Base-by-base conservation (phyloP, 2,329 filamentous ascomycete genomes). In the Rutstroemia sp. region DNA sequence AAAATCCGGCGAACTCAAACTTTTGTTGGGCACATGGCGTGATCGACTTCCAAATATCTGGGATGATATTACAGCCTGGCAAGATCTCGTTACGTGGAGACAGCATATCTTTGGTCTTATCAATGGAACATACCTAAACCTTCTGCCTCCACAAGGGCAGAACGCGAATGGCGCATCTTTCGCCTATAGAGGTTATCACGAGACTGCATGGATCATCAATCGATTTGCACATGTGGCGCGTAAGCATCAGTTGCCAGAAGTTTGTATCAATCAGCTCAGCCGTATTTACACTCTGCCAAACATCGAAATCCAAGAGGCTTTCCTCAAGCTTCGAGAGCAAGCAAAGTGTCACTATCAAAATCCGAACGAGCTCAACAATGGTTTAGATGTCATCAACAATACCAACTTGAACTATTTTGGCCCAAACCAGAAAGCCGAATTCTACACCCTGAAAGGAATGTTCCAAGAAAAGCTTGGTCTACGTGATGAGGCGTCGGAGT, bases 161-260 rank as follows among this genome's bases (percentile, higher is more conserved):
- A 94, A 90, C 64, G 83, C 91, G 1, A 89, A 88, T 55, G 91
- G 90, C 57, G 92, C 92, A 48, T 96, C 92, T 0, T 97, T 94
- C 71, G 94, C 94, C 0, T 99, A 99, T 70, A 84, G 94, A 46
- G 94, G 94, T 25, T 99, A 96, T 69, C 94, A 99, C 67, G 94
- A 99, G 74, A 99, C 94, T 12, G 94, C 94, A 2, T 99, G 94
- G 94, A 99, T 99, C 64, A 99, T 99, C 73, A 99, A 99, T 71
- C 83, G 94, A 17, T 99, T 99, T 68, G 95, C 94, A 1, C 94
- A 99, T 69, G 94, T 99, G 44, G 94, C 94, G 48, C 86, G 94
- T 57, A 99, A 99, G 76, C 94, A 99, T 72, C 92, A 89, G 64
- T 83, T 99, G 64, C 89, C 92, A 0, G 94, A 99, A 61, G 94